These are phyloP conservation scores for Solanum ahanhuiri DNA, from an alignment of 257 asterid species.

Conservation along the genomic window DNA sequence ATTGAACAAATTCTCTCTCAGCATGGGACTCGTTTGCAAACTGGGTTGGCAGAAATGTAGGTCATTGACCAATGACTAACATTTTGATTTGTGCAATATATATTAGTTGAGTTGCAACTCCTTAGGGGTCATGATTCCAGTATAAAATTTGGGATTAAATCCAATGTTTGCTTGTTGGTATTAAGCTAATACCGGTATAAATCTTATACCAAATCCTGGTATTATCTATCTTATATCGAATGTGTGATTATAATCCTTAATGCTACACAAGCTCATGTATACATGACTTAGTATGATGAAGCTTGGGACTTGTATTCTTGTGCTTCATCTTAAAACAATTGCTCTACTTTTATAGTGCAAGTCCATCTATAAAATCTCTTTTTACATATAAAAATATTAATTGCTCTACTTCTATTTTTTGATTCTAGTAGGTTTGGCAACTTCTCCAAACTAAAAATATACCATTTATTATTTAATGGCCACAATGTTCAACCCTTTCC, in stretches of 20 bases:
- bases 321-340: background rate
- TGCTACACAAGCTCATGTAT: background rate
- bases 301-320: background rate
- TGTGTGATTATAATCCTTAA: background rate
- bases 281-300: background rate
- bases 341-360: background rate
- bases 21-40: constrained; percentile 66
- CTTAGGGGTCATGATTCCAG: background rate
- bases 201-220: background rate
- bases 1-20: constrained; percentile 45
- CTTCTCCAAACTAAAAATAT: background rate
- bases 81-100: background rate
- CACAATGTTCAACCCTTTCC: background rate
- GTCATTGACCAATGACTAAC: constrained; percentile 9
- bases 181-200: background rate
- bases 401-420: background rate
- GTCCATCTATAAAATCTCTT: background rate
- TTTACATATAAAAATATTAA: background rate
- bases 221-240: background rate
- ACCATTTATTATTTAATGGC: background rate
- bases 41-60: constrained; percentile 52
- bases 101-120: background rate
- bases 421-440: background rate
- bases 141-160: background rate
- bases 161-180: background rate